Evolutionary conservation across 1,139 yeast species (phyloP).

Genomic region (Yamadazyma sp.): DNA sequence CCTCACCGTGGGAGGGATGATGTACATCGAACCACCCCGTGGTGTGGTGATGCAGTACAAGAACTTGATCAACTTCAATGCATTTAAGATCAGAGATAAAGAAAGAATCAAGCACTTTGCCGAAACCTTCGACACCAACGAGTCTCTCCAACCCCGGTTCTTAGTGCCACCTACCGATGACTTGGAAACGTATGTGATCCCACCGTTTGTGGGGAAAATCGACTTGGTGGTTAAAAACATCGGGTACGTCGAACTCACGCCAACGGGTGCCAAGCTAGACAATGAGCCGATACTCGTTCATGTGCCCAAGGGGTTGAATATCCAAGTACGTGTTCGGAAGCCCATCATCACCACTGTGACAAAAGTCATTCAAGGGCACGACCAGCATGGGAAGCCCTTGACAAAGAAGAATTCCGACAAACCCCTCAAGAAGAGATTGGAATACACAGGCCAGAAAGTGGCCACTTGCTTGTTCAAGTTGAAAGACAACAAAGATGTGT

Average conservation of each 20-base stretch:
- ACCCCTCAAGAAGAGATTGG: conserved; percentile 25
- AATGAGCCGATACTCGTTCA: conserved; percentile 33
- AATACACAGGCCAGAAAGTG: conserved; percentile 29
- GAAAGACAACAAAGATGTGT: conserved; percentile 15
- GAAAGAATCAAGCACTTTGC: conserved; percentile 19
- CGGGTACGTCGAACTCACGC: conserved; percentile 64
- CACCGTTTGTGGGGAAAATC: conserved; percentile 67
- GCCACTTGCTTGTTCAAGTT: conserved; percentile 21
- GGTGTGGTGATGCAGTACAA: conserved; percentile 45
- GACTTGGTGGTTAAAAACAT: conserved; percentile 69
- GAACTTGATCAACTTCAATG: conserved; percentile 33
- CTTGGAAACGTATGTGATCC: conserved; percentile 50
- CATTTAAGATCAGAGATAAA: conserved; percentile 25
- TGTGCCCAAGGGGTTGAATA: conserved; percentile 31
- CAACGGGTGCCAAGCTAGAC: conserved; percentile 51
- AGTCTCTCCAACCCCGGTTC: conserved; percentile 9
- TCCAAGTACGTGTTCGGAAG: conserved; percentile 29
- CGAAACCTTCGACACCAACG: neutral
- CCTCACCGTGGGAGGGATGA: conserved; percentile 60
- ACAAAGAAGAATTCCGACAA: conserved; percentile 28
- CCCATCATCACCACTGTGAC: conserved; percentile 37
- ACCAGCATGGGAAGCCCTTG: conserved; percentile 36
- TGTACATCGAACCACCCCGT: conserved; percentile 43
- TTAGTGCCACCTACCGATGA: conserved; percentile 13
- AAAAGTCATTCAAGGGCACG: conserved; percentile 38